phyloP scores from a whole-genome alignment of 345 rosid species.

The Aquilaria yunnanensis region DNA sequence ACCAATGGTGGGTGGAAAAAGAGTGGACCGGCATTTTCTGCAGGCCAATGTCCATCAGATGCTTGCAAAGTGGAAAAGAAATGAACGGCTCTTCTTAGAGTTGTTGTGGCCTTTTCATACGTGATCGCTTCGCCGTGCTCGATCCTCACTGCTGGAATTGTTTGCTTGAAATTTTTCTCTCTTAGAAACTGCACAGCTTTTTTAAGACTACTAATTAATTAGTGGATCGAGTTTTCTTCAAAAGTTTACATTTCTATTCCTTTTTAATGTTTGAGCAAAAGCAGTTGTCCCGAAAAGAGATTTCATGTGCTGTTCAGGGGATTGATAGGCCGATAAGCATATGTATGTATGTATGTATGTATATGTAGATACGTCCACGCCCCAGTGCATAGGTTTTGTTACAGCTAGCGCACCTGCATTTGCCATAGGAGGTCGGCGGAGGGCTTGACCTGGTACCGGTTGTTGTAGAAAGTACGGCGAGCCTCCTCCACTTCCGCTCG shows the following conservation, averaged over 20 bases:
- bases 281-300: too few relatives aligned
- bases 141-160: conserved; percentile 34
- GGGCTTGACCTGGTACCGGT: conserved; percentile 38
- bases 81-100: conserved; percentile 36
- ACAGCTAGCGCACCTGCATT: conserved; percentile 27
- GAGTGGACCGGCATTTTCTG: conserved; percentile 55
- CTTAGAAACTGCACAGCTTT: conserved; percentile 34
- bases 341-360: too few relatives aligned
- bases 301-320: too few relatives aligned
- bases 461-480: conserved; percentile 29
- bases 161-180: conserved; percentile 51
- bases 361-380: too few relatives aligned
- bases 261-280: too few relatives aligned
- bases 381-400: too few relatives aligned
- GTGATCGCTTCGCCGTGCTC: conserved; percentile 36
- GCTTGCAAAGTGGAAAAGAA: conserved; percentile 59
- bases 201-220: too few relatives aligned
- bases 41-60: conserved; percentile 63
- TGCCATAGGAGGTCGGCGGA: conserved; percentile 48
- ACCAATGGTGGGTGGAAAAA: conserved; percentile 61
- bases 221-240: too few relatives aligned
- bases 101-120: conserved; percentile 34
- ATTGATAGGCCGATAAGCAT: too few relatives aligned
- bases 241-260: too few relatives aligned
- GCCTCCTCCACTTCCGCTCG: conserved; percentile 36